phyloP scores from a whole-genome alignment of 2,329 filamentous ascomycete species.

The Daldinia eschscholtzii region DNA sequence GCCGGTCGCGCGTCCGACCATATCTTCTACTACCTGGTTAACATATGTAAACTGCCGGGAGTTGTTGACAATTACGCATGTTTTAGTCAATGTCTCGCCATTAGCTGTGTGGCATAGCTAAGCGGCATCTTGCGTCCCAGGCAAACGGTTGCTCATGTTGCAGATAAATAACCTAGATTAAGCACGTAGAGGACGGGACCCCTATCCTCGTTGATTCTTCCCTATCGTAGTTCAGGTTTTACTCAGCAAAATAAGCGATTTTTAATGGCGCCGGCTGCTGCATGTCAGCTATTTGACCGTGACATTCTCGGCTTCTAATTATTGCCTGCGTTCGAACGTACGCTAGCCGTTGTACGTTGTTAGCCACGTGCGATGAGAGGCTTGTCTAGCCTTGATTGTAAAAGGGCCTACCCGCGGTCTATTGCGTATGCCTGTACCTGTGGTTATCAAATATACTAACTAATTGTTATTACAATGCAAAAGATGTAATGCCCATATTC shows the following conservation, averaged over 20 bases:
- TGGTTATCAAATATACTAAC: slow-evolving; percentile 6
- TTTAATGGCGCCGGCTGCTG: slow-evolving; percentile 32
- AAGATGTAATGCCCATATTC: not conserved
- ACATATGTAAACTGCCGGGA: not conserved
- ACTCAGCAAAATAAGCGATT: slow-evolving; percentile 28
- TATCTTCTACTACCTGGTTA: not conserved
- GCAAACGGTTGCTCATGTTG: slow-evolving; percentile 31
- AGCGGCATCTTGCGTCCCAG: slow-evolving; percentile 29
- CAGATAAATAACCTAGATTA: slow-evolving; percentile 14
- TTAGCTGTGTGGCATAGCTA: slow-evolving; percentile 5
- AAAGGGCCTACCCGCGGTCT: not conserved
- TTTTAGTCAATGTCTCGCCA: slow-evolving; percentile 5
- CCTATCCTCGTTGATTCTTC: not conserved
- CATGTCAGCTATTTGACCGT: slow-evolving; percentile 32
- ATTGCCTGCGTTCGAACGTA: slow-evolving; percentile 12
- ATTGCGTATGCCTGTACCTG: not conserved
- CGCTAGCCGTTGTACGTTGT: slow-evolving; percentile 23
- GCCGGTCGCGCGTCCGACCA: slow-evolving; percentile 26
- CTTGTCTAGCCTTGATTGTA: slow-evolving; percentile 19
- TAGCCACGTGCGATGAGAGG: slow-evolving; percentile 22
- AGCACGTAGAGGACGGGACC: not conserved
- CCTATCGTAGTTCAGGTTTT: not conserved
- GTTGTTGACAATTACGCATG: not conserved
- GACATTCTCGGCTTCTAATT: not conserved
- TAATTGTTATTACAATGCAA: not conserved